A percentile compares a stretch with the other conserved stretches of the same genome.
Conservation (phyloP, 768 basidiomycete species). For the Filobasidium wieringae region DNA sequence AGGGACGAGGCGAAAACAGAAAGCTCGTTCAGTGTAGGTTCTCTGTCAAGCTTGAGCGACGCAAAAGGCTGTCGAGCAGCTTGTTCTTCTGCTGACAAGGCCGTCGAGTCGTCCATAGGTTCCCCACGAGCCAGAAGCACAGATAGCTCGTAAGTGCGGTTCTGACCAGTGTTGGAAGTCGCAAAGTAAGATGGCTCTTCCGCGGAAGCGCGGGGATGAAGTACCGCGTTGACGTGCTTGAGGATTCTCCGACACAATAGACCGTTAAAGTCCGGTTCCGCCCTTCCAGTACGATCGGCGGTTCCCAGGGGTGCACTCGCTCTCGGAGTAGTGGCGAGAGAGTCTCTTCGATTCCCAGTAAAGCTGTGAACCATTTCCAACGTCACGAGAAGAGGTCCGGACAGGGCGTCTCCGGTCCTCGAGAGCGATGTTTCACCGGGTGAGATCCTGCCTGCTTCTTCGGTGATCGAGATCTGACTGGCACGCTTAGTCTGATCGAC, state of each 20-base stretch:
- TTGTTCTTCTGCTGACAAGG: slow-evolving; percentile 45
- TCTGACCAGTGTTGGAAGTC: slow-evolving; percentile 28
- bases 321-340: neutral
- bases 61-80: slow-evolving; percentile 44
- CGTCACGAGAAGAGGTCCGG: slow-evolving; percentile 46
- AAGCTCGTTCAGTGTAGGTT: slow-evolving; percentile 72
- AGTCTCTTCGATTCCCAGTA: slow-evolving; percentile 19
- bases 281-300: slow-evolving; percentile 4
- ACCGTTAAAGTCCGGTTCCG: slow-evolving; percentile 27
- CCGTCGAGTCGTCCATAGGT: slow-evolving; percentile 47
- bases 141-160: slow-evolving; percentile 55
- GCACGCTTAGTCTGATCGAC: slow-evolving; percentile 7
- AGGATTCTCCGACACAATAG: slow-evolving; percentile 26
- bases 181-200: slow-evolving; percentile 14
- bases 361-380: slow-evolving; percentile 53
- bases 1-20: slow-evolving; percentile 66
- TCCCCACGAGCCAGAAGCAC: slow-evolving; percentile 46
- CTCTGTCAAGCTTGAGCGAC: slow-evolving; percentile 48
- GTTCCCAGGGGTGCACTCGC: slow-evolving; percentile 1
- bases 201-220: slow-evolving; percentile 16
- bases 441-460: slow-evolving; percentile 16
- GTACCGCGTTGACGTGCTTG: slow-evolving; percentile 29
- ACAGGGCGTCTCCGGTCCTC: neutral
- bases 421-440: slow-evolving; percentile 21
- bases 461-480: neutral